A percentile compares a stretch with the other conserved stretches of the same genome.
These are phyloP conservation scores for Bothriochloa decipiens DNA, from an alignment of 176 grass and related monocot species.

Conservation along the genomic window DNA sequence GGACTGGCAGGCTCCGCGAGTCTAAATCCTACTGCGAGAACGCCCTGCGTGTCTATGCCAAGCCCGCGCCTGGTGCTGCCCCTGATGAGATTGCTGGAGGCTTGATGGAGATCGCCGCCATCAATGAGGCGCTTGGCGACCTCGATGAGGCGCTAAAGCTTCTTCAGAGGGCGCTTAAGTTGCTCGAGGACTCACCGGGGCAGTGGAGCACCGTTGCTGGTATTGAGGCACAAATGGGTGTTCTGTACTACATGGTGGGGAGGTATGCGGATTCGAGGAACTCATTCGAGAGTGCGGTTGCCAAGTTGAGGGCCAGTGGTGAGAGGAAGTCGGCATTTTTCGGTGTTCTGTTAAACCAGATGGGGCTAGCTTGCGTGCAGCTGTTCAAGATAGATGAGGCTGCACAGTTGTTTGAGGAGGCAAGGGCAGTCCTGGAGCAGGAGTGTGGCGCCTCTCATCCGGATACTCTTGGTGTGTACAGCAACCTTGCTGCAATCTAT, in stretches of 20 bases:
- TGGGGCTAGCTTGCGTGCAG: constrained; percentile 94
- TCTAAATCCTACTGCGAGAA: constrained; percentile 96
- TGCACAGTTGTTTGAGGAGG: constrained; percentile 92
- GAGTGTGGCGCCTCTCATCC: constrained; percentile 80
- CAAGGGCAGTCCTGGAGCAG: constrained; percentile 79
- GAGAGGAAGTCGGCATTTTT: constrained; percentile 95
- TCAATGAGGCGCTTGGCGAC: constrained; percentile 84
- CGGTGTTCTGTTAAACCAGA: constrained; percentile 90
- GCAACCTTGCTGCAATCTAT: constrained; percentile 95
- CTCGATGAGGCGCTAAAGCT: constrained; percentile 90
- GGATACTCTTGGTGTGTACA: constrained; percentile 93
- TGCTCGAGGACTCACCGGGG: constrained; percentile 79
- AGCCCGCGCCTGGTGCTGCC: constrained; percentile 69
- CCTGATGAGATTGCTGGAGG: constrained; percentile 88
- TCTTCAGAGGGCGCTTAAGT: constrained; percentile 76
- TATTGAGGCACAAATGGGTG: constrained; percentile 93
- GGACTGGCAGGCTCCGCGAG: constrained; percentile 81
- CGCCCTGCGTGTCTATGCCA: constrained; percentile 73
- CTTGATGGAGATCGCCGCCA: constrained; percentile 90
- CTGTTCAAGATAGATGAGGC: constrained; percentile 99
- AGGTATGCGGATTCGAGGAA: constrained; percentile 72
- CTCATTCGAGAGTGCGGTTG: constrained; percentile 82
- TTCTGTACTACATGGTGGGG: constrained; percentile 91
- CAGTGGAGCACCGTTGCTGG: constrained; percentile 98
- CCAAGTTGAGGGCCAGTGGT: constrained; percentile 76